Percentiles rank a stretch among this genome's conserved stretches.
These are phyloP conservation scores for Rubus parviflorus DNA, from an alignment of 306 rosid genomes.

Conservation along the genomic window DNA sequence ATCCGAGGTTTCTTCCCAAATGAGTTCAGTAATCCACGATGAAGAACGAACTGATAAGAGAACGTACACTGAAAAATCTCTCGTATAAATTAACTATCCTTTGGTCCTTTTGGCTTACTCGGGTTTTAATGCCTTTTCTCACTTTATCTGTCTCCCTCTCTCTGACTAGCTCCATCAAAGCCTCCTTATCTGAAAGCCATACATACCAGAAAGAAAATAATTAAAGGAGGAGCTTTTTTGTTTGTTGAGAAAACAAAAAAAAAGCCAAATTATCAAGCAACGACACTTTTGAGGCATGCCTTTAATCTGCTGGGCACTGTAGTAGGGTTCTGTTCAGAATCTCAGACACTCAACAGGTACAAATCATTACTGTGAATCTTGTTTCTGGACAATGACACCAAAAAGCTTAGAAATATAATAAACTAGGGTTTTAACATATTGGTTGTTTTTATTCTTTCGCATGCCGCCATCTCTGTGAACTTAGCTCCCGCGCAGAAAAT, in stretches of 20 bases:
- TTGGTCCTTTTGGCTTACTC: neutral
- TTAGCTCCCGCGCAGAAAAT: neutral
- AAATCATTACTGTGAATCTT: constrained; percentile 20
- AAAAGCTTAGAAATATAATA: neutral
- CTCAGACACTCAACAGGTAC: constrained; percentile 7
- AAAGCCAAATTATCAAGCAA: neutral
- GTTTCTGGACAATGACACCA: neutral
- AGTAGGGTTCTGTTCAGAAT: neutral
- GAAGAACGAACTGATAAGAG: neutral
- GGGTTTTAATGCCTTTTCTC: neutral
- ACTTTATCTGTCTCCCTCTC: neutral
- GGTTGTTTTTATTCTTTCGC: neutral
- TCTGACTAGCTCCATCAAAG: neutral
- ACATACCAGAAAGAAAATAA: neutral
- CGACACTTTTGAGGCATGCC: constrained; percentile 16
- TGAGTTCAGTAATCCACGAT: neutral
- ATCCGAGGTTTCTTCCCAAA: too few species aligned
- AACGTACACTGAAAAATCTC: neutral
- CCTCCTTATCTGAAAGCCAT: constrained; percentile 18
- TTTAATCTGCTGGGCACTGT: constrained; percentile 5
- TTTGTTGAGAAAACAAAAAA: neutral
- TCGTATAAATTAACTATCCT: neutral
- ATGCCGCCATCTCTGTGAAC: constrained; percentile 22
- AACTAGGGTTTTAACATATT: neutral
- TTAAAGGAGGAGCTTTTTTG: neutral